Percentiles rank a stretch among this genome's conserved stretches.
These are phyloP conservation scores for Fusarium oxysporum DNA, from an alignment of 2,329 filamentous ascomycete species.

Conservation along the genomic window DNA sequence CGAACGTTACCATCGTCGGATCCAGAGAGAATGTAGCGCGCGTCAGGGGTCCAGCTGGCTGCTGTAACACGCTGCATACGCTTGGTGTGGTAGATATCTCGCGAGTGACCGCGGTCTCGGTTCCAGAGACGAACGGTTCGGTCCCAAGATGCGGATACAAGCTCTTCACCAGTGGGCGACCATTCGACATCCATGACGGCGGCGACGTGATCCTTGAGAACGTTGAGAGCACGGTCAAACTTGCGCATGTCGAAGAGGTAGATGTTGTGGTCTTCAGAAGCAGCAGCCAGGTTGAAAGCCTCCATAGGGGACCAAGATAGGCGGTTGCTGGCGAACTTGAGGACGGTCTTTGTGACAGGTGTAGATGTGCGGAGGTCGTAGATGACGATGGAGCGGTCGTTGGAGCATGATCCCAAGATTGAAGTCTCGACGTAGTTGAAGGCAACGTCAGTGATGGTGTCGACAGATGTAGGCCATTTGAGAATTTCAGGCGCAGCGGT, in stretches of 20 bases:
- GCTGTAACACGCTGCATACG: slow-evolving; percentile 96
- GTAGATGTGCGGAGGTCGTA: slow-evolving; percentile 92
- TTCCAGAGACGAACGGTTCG: slow-evolving; percentile 89
- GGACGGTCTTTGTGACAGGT: slow-evolving; percentile 82
- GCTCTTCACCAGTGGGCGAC: slow-evolving; percentile 91
- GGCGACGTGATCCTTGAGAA: slow-evolving; percentile 87
- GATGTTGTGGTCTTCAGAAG: slow-evolving; percentile 93
- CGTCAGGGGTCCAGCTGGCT: slow-evolving; percentile 86
- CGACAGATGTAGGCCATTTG: slow-evolving; percentile 86
- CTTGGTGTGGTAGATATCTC: slow-evolving; percentile 97
- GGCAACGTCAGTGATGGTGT: slow-evolving; percentile 88
- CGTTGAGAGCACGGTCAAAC: slow-evolving; percentile 86
- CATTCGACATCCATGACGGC: slow-evolving; percentile 98
- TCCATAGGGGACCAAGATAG: slow-evolving; percentile 97
- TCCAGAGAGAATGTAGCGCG: slow-evolving; percentile 88
- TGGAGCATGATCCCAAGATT: slow-evolving; percentile 85
- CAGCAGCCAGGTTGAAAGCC: slow-evolving; percentile 93
- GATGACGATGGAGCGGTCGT: slow-evolving; percentile 86
- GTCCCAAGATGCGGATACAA: slow-evolving; percentile 88
- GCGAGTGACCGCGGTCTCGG: slow-evolving; percentile 81
- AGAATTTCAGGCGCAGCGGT: slow-evolving; percentile 85
- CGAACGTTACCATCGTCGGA: slow-evolving; percentile 92
- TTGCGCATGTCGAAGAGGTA: slow-evolving; percentile 93
- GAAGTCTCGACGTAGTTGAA: slow-evolving; percentile 97
- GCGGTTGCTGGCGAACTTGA: slow-evolving; percentile 85